A percentile compares a stretch with the other conserved stretches of the same genome.
Conservation (phyloP, 768 basidiomycete genomes). For the Lactarius vividus region DNA sequence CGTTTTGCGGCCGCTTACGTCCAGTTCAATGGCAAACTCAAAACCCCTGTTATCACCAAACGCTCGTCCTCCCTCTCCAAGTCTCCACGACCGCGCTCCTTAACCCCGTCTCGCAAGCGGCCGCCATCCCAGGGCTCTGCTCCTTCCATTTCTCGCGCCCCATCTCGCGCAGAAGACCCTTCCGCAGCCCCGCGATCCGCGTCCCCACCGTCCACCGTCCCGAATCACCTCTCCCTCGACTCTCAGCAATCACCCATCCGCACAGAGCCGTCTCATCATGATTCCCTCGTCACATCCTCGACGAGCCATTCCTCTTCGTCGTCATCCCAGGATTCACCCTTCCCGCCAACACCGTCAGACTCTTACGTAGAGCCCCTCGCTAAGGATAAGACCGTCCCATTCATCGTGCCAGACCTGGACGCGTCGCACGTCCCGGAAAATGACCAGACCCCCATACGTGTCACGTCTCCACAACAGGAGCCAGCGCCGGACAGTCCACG, state of each 20-base stretch:
- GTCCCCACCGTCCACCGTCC: conserved; percentile 6
- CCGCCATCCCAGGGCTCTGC: conserved; percentile 32
- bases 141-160: conserved; percentile 25
- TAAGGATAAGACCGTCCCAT: background rate
- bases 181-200: conserved; percentile 6
- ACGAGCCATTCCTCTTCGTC: conserved; percentile 35
- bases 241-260: background rate
- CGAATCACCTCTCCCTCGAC: background rate
- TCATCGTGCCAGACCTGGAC: background rate
- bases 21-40: conserved; percentile 68
- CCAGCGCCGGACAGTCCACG: background rate
- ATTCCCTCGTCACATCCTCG: conserved; percentile 20
- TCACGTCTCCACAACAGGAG: background rate
- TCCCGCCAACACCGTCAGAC: conserved; percentile 30
- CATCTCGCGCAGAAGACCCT: conserved; percentile 18
- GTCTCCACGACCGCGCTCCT: conserved; percentile 33
- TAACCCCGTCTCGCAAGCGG: conserved; percentile 28
- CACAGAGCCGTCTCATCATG: conserved; percentile 16
- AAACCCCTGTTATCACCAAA: conserved; percentile 77
- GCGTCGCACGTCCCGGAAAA: background rate
- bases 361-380: conserved; percentile 13
- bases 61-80: conserved; percentile 44
- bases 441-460: background rate
- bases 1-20: conserved; percentile 64
- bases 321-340: conserved; percentile 31